phyloP scores from a whole-genome alignment of 139 green algal genomes.

The Chloropicon primus region DNA sequence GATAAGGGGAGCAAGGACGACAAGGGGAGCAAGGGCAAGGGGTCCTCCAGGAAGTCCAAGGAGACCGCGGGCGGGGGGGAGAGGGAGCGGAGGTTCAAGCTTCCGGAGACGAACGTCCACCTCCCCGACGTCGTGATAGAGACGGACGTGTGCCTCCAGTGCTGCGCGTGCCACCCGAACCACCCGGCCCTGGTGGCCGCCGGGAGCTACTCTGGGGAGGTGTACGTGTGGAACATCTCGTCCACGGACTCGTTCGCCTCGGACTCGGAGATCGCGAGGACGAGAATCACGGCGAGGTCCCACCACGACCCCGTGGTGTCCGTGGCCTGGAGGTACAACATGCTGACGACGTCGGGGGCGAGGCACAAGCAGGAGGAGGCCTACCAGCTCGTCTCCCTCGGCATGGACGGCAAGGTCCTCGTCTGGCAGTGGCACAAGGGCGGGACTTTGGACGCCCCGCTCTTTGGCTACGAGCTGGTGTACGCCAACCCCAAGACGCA shows the following conservation, averaged over 20 bases:
- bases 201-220: slow-evolving; percentile 48
- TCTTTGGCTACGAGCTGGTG: slow-evolving; percentile 44
- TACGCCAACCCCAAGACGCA: slow-evolving; percentile 23
- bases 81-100: background rate
- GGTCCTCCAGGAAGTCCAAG: no score
- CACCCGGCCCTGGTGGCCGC: slow-evolving; percentile 42
- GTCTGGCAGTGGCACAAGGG: slow-evolving; percentile 40
- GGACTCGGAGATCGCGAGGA: slow-evolving; percentile 25
- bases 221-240: slow-evolving; percentile 47
- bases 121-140: slow-evolving; percentile 29
- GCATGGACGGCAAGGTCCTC: slow-evolving; percentile 52
- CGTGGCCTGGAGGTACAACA: slow-evolving; percentile 4
- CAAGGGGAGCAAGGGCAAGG: background rate
- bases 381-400: slow-evolving; percentile 43
- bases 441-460: slow-evolving; percentile 17
- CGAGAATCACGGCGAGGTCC: slow-evolving; percentile 8
- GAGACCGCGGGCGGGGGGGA: background rate
- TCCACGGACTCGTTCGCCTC: slow-evolving; percentile 17
- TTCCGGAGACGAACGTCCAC: slow-evolving; percentile 18
- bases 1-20: background rate
- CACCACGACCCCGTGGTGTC: slow-evolving; percentile 13
- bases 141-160: slow-evolving; percentile 38
- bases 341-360: slow-evolving; percentile 4
- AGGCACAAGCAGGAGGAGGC: slow-evolving; percentile 36
- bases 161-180: slow-evolving; percentile 38